Evolutionary conservation across 1,139 yeast species (phyloP).

Genomic region (Debaryomycetaceae sp.): DNA sequence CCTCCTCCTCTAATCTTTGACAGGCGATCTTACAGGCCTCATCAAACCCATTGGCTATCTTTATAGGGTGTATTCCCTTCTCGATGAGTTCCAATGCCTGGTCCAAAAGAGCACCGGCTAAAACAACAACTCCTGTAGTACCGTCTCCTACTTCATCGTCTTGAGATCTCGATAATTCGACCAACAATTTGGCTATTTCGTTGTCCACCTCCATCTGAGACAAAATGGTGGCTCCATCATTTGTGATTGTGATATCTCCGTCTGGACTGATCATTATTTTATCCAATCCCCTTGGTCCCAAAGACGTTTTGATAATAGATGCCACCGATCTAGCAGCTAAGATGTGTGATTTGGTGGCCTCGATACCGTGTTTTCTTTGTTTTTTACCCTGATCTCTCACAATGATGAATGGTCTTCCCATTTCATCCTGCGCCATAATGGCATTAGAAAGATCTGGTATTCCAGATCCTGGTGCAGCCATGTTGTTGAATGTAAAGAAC

Average conservation of each 20-base stretch:
- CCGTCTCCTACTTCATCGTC: conserved; percentile 99
- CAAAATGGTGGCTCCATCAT: conserved; percentile 96
- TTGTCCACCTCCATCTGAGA: conserved; percentile 95
- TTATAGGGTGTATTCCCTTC: conserved; percentile 95
- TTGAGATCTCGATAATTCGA: conserved; percentile 91
- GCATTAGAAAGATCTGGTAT: conserved; percentile 96
- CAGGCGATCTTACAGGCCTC: conserved; percentile 94
- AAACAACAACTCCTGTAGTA: conserved; percentile 96
- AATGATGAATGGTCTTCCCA: conserved; percentile 97
- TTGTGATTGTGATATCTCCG: conserved; percentile 96
- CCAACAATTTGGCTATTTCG: conserved; percentile 93
- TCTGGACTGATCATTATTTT: conserved; percentile 90
- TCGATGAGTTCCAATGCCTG: conserved; percentile 94
- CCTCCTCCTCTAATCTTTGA: conserved; percentile 66
- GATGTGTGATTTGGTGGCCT: conserved; percentile 93
- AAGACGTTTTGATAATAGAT: conserved; percentile 82
- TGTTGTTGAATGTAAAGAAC: conserved; percentile 6
- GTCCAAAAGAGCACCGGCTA: conserved; percentile 91
- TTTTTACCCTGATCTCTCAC: conserved; percentile 96
- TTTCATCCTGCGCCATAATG: conserved; percentile 97
- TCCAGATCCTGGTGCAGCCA: conserved; percentile 34
- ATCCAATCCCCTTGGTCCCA: conserved; percentile 98
- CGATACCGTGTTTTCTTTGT: conserved; percentile 87
- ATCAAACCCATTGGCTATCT: conserved; percentile 95
- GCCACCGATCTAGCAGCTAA: conserved; percentile 96